Evolutionary conservation across 352 stramenopile genomes (phyloP), one percentile per base, ranked within the genome.

Genomic region (Phytophthora aleatoria): DNA sequence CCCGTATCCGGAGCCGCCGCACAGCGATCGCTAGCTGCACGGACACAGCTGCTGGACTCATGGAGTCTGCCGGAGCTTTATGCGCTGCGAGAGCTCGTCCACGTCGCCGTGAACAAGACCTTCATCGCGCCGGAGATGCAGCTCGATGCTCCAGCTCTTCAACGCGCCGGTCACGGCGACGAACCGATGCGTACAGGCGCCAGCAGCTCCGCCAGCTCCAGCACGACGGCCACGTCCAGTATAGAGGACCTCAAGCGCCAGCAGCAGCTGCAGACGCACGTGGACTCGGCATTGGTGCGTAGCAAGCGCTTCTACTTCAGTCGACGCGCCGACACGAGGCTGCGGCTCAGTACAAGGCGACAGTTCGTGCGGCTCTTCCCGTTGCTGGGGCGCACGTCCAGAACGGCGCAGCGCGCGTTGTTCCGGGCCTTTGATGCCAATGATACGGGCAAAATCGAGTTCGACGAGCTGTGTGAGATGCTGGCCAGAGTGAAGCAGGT

Each of bases 301-400:
- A 78, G 62, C 44, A 71, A 64, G 28, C 72, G 76, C n/a, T 69
- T 76, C 43, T 77, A 79, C 48, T 89, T 87, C 53, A 71, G 62
- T 20, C 64, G 73, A 13, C 42, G 49, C 7, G 64, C 79, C 7
- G 75, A 93, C 58, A 39, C 57, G 45, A 73, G 84, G 2, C 67
- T 93, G 36, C 56, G 52, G 30, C 60, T 93, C 9, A 64, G 50
- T 43, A 60, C 58, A 26, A 74, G 79, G 15, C 69, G 71, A 27
- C 75, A 76, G 45, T 74, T 93, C n/a, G 56, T 77, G 47, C 74
- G 71, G 49, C 70, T 93, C 13, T 93, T 91, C 49, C 82, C 84
- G 16, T 47, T 77, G 47, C 53, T 93, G 12, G 35, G 41, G 11
- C 20, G 58, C 13, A 58, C 76, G 39, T 79, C 71, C 13, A 73